Percentiles rank a stretch among this genome's conserved stretches.
Evolutionary conservation across 371 early-diverging fungal genomes (phyloP).

Genomic region (Saksenaea vasiformis): DNA sequence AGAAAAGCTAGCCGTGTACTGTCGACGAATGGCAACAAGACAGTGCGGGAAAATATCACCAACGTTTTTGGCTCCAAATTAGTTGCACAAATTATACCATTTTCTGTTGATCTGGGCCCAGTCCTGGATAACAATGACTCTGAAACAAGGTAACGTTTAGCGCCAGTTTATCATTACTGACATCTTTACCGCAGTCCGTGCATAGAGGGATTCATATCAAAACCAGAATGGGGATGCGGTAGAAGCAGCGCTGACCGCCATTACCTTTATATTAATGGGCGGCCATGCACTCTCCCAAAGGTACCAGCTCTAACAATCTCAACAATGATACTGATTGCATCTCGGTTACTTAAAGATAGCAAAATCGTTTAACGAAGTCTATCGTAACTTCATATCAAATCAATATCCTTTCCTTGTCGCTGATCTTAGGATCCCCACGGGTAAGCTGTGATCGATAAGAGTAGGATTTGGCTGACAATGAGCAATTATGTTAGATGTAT

Average conservation of each 20-base stretch:
- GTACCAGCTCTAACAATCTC: conserved; percentile 24
- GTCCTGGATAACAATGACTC: conserved; percentile 6
- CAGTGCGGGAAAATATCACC: conserved; percentile 69
- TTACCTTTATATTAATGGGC: conserved; percentile 85
- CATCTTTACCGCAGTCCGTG: not conserved
- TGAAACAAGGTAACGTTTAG: not conserved
- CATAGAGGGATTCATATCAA: conserved; percentile 61
- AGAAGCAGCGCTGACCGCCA: conserved; percentile 82
- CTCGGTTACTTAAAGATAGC: conserved; percentile 29
- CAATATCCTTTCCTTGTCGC: conserved; percentile 84
- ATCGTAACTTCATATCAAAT: conserved; percentile 63
- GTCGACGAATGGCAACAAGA: conserved; percentile 62
- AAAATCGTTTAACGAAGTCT: conserved; percentile 80
- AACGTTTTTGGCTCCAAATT: conserved; percentile 75
- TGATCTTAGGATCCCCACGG: conserved; percentile 64
- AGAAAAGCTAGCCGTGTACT: conserved; percentile 29
- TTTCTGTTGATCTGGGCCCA: conserved; percentile 40
- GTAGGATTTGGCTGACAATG: not conserved
- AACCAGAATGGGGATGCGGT: conserved; percentile 69
- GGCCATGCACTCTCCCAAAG: conserved; percentile 86
- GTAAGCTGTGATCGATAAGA: conserved; percentile 19
- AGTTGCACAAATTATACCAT: conserved; percentile 54
- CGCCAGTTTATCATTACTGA: not conserved
- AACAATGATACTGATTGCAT: not conserved
- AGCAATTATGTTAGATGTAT: conserved; percentile 26